A percentile compares a stretch with the other conserved stretches of the same genome.
Evolutionary conservation across 108 stramenopile genomes (phyloP).

Genomic region (Fistulifera pelliculosa): DNA sequence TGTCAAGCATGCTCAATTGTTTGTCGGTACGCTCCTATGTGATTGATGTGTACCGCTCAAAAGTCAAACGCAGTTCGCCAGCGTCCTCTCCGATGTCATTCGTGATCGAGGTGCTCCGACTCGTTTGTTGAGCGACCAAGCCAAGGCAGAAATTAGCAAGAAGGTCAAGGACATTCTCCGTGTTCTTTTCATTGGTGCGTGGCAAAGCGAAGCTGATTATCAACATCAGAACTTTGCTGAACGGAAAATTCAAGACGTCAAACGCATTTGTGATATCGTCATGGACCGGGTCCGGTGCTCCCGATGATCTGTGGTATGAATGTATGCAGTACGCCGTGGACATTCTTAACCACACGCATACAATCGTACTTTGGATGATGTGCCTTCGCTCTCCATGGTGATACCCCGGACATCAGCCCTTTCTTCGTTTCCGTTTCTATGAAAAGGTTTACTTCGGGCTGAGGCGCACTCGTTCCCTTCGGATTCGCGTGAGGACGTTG

Average conservation of each 20-base stretch:
- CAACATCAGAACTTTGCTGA: background rate
- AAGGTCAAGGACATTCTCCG: background rate
- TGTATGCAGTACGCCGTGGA: background rate
- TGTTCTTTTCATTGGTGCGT: background rate
- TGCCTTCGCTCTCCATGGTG: too few species aligned
- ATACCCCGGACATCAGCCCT: too few species aligned
- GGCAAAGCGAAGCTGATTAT: background rate
- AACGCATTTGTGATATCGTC: background rate
- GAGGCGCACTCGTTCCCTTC: too few species aligned
- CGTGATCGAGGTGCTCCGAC: constrained; percentile 24
- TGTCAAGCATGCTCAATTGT: too few species aligned
- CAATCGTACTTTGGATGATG: too few species aligned
- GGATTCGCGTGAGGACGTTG: too few species aligned
- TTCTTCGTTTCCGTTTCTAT: too few species aligned
- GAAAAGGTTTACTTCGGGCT: too few species aligned
- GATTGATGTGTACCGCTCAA: too few species aligned
- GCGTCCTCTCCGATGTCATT: constrained; percentile 1
- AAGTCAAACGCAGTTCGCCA: background rate
- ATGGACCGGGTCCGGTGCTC: background rate
- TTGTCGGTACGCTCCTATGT: too few species aligned
- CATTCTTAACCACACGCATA: background rate
- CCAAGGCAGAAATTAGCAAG: background rate
- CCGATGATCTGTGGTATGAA: background rate
- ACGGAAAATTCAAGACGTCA: background rate
- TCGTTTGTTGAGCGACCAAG: constrained; percentile 4